Conservation (phyloP, 2,329 filamentous ascomycete species). For the Aspergillus aculeatinus region DNA sequence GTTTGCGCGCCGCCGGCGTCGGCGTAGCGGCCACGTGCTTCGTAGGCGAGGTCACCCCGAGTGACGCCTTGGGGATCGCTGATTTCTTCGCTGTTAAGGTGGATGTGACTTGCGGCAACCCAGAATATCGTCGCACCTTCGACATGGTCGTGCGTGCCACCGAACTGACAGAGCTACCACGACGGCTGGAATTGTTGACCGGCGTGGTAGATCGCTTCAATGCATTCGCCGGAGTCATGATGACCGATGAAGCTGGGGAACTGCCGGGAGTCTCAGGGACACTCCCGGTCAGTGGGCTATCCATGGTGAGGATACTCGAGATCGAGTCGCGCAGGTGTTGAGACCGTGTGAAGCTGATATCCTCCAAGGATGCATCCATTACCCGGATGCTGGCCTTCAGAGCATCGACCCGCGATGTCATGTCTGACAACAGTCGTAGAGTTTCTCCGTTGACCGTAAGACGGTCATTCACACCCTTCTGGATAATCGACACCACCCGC, state of each 20-base stretch:
- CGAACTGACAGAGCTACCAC: slow-evolving; percentile 47
- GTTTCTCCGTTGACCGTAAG: slow-evolving; percentile 96
- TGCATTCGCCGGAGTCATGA: slow-evolving; percentile 54
- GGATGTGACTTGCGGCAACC: slow-evolving; percentile 42
- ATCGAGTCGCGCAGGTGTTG: slow-evolving; percentile 88
- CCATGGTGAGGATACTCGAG: slow-evolving; percentile 84
- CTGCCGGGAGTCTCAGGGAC: slow-evolving; percentile 69
- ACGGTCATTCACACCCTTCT: slow-evolving; percentile 93
- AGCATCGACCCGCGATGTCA: slow-evolving; percentile 76
- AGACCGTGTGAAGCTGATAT: slow-evolving; percentile 60
- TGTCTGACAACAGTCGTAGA: slow-evolving; percentile 77
- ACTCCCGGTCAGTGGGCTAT: slow-evolving; percentile 69
- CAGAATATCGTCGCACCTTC: slow-evolving; percentile 49
- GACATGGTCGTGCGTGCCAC: slow-evolving; percentile 41
- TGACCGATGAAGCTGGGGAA: slow-evolving; percentile 67
- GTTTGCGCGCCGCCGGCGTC: slow-evolving; percentile 43
- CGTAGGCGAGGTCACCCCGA: slow-evolving; percentile 37
- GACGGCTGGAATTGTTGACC: slow-evolving; percentile 46
- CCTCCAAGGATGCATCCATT: slow-evolving; percentile 72
- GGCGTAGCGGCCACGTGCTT: slow-evolving; percentile 53
- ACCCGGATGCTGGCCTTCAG: slow-evolving; percentile 75
- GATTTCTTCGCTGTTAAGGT: slow-evolving; percentile 36
- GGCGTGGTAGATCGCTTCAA: slow-evolving; percentile 51
- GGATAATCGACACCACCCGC: slow-evolving; percentile 85
- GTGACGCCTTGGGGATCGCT: slow-evolving; percentile 36